Conservation (phyloP, 2,329 filamentous ascomycete genomes). For the Cladophialophora chaetospira region DNA sequence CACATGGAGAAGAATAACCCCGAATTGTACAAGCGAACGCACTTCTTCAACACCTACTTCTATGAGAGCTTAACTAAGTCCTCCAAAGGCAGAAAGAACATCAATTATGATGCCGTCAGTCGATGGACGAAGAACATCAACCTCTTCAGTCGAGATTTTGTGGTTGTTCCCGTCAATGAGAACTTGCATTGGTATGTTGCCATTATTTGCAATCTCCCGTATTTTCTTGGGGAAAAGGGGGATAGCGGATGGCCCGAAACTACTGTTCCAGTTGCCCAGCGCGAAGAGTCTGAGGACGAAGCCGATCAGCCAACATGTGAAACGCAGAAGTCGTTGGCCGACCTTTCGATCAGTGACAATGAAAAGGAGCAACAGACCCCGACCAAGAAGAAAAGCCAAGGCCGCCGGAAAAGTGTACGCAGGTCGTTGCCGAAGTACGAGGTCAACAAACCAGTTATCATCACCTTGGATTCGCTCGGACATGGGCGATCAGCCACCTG, state of each 20-base stretch:
- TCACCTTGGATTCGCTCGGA: conserved; percentile 87
- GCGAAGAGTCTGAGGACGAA: background rate
- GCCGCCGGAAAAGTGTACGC: conserved; percentile 35
- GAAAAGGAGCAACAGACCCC: conserved; percentile 17
- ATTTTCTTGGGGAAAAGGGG: conserved; percentile 14
- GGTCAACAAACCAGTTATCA: conserved; percentile 66
- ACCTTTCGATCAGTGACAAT: conserved; percentile 18
- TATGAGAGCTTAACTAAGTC: conserved; percentile 72
- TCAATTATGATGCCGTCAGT: conserved; percentile 84
- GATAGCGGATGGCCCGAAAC: conserved; percentile 25
- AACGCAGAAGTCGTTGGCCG: conserved; percentile 22
- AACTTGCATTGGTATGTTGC: conserved; percentile 88
- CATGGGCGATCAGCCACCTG: conserved; percentile 60
- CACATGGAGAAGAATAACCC: conserved; percentile 58
- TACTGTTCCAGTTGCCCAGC: background rate
- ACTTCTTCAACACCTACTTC: conserved; percentile 89
- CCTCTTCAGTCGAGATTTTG: conserved; percentile 81
- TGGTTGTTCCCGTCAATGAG: conserved; percentile 91
- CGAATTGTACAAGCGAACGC: conserved; percentile 65
- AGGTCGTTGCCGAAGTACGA: conserved; percentile 47
- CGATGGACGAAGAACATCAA: conserved; percentile 87
- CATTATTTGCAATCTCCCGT: conserved; percentile 81
- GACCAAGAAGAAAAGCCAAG: conserved; percentile 21
- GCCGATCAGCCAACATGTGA: conserved; percentile 9
- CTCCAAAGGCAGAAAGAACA: conserved; percentile 54